Evolutionary conservation across 768 basidiomycete species (phyloP), one percentile per base, ranked within the genome.

Genomic region (Agrocybe chaxingu): DNA sequence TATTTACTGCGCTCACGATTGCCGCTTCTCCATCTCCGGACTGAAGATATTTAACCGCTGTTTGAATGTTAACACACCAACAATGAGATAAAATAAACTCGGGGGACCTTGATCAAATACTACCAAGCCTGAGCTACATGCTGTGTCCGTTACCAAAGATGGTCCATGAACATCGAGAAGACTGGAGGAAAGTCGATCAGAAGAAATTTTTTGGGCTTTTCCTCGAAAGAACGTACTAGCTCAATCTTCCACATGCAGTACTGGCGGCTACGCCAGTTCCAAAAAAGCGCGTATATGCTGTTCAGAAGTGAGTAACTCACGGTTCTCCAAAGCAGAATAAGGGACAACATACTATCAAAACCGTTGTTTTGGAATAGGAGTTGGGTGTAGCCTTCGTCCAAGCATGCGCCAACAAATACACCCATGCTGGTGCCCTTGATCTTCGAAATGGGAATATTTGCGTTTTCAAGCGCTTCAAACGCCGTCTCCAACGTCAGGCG

Each of bases 391-490:
- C 63, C 66, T 18, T 52, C 45, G 45, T 70, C 67, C 42, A 63
- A 41, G 7, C 57, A 55, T 16, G 56, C 54, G 0, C 60, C 64
- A 12, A 65, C 55, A 37, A 63, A 69, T 1, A 68, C 62, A 7
- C 61, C 65, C 48, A 59, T 64, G n/a, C 53, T 48, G 4, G 53
- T 66, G 2, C 68, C 68, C 47, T 62, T 63, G 5, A 69, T 37
- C 24, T 54, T 48, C 4, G 64, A 61, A 7, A 48, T 34, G 0
- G 68, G 66, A n/a, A 69, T 67, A 41, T 61, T 57, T 1, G 67
- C 68, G 45, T 63, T 59, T 45, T 69, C 68, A 5, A 69, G 55
- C 2, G 68, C 68, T 43, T 66, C 61, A 47, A 66, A 68, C 1
- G 62, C 55, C 0, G 59, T 59, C 49, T 70, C 68, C 16, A 70